Evolutionary conservation across 1,139 yeast species (phyloP), one percentile per base, ranked within the genome.

Genomic region (Tardiomyces digboiensis): DNA sequence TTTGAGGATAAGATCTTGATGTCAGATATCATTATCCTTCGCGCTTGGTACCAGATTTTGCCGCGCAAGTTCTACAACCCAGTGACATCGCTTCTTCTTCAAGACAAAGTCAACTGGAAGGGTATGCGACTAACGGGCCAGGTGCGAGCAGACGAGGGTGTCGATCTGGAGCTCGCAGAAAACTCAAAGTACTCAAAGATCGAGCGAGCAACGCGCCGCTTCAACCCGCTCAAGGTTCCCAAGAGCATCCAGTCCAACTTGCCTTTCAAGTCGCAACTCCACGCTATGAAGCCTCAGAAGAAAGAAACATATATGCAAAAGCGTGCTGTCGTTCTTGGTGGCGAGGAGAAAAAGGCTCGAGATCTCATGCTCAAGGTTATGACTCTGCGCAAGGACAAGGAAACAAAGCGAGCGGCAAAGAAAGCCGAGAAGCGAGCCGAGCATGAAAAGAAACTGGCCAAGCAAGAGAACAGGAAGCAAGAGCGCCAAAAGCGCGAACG

Each of bases 81-180:
- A 1, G 97, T 93, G 21, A 86, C 97, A 0, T 91, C 98, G 1
- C 71, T 89, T 57, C 72, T 93, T 55, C 65, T 87, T 47, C 65
- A 70, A 38, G 76, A 86, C 52, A 93, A 91, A 66, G 70, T 74
- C 26, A 85, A 85, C 59, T 93, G 99, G 99, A 77, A 76, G 58
- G 99, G 99, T 52, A 88, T 93, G 95, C 77, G 95, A 60, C 71
- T 89, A 49, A 91, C 97, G 0, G 98, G 98, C 46, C 83, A 82
- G 60, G 89, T 93, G 36, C 76, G 98, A 56, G 93, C 93, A 21
- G 94, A 76, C 26, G 65, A 75, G 53, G 76, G 75, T 21, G 61
- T 88, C 42, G 76, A 76, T 16, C 78, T 91, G 0, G 93, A 93
- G 45, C 54, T 57, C 59, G 76, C 59, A 38, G 60, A 72, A 71